These are phyloP conservation scores for Coleophoma crateriformis DNA, from an alignment of 2,329 filamentous ascomycete genomes.

Conservation along the genomic window DNA sequence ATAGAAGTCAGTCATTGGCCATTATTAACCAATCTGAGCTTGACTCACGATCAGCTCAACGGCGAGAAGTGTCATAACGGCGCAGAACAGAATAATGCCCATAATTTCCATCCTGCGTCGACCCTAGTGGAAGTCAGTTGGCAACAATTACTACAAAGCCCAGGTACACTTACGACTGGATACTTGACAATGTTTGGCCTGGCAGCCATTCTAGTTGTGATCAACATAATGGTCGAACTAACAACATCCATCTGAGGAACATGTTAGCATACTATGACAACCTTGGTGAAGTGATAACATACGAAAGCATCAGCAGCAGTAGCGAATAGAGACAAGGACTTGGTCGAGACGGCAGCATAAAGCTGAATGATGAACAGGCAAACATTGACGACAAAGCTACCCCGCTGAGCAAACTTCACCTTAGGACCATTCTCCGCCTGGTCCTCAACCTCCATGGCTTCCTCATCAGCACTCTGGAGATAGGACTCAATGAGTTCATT, in stretches of 20 bases:
- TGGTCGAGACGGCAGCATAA: slow-evolving; percentile 51
- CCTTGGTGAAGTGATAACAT: slow-evolving; percentile 20
- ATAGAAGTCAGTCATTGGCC: slow-evolving; percentile 13
- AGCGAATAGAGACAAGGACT: slow-evolving; percentile 57
- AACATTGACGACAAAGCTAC: slow-evolving; percentile 44
- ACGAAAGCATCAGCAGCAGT: slow-evolving; percentile 61
- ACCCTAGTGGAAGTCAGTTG: slow-evolving; percentile 29
- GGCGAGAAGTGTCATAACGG: slow-evolving; percentile 61
- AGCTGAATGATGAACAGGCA: slow-evolving; percentile 52
- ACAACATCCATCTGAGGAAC: slow-evolving; percentile 51
- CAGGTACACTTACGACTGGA: slow-evolving; percentile 40
- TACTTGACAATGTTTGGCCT: slow-evolving; percentile 57
- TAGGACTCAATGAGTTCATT: slow-evolving; percentile 46
- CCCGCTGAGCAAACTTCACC: slow-evolving; percentile 47
- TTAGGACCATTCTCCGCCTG: slow-evolving; percentile 42
- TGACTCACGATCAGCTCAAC: slow-evolving; percentile 52
- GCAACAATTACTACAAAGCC: neutral
- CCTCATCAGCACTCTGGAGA: slow-evolving; percentile 49
- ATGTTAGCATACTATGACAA: slow-evolving; percentile 9
- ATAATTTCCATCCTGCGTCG: slow-evolving; percentile 59
- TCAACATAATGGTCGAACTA: slow-evolving; percentile 56
- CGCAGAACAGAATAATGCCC: slow-evolving; percentile 60
- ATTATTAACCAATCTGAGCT: neutral
- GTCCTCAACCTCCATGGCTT: slow-evolving; percentile 44
- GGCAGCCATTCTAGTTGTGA: slow-evolving; percentile 53